Evolutionary conservation across 2,329 filamentous ascomycete species (phyloP).

Genomic region (Aspergillus aculeatinus): DNA sequence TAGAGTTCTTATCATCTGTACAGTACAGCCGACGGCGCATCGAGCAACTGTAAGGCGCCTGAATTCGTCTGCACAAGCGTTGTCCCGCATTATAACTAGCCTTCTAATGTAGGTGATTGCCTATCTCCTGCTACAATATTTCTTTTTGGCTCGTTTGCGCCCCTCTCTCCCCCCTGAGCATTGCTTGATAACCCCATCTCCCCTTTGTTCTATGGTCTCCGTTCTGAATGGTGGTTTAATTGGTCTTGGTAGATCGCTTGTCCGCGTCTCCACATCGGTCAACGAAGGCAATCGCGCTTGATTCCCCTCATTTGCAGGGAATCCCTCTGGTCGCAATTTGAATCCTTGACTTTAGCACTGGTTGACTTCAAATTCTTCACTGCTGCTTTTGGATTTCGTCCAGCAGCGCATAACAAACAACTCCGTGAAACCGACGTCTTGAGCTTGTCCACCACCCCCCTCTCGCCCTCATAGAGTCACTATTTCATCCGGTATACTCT

Average conservation of each 20-base stretch:
- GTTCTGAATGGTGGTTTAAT: conserved; percentile 25
- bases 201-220: conserved; percentile 14
- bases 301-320: neutral
- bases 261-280: conserved; percentile 25
- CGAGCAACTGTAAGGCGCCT: neutral
- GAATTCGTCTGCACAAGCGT: conserved; percentile 3
- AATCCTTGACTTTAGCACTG: conserved; percentile 2
- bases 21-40: neutral
- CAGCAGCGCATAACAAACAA: neutral
- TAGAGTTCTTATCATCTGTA: conserved; percentile 5
- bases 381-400: neutral
- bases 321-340: neutral
- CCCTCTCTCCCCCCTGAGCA: conserved; percentile 11
- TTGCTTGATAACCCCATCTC: conserved; percentile 8
- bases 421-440: neutral
- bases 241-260: conserved; percentile 27
- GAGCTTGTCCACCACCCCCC: neutral
- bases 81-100: neutral
- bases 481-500: neutral
- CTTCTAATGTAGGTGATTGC: neutral
- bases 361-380: conserved; percentile 6
- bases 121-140: neutral
- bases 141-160: conserved; percentile 1
- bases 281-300: conserved; percentile 22
- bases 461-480: neutral